These are phyloP conservation scores for Platanus orientalis DNA, from an alignment of 164 flowering plant species.

Conservation along the genomic window DNA sequence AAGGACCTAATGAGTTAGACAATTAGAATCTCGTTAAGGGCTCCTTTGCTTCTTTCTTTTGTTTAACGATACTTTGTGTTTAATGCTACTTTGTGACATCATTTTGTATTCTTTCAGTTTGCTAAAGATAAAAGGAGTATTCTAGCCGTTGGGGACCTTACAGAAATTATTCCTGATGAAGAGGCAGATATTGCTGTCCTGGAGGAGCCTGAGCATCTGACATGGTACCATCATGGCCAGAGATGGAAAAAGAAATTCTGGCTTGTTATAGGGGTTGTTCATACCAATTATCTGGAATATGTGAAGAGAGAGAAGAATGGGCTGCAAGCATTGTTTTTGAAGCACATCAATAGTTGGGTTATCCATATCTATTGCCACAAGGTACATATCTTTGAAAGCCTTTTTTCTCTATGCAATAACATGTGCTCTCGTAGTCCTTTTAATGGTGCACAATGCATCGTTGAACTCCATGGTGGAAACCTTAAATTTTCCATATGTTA, in stretches of 20 bases:
- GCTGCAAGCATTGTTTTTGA: slow-evolving; percentile 57
- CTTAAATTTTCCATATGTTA: too few relatives aligned
- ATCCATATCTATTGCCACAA: slow-evolving; percentile 85
- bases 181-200: slow-evolving; percentile 92
- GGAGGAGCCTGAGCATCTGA: slow-evolving; percentile 99
- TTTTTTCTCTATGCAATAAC: not conserved
- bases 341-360: slow-evolving; percentile 76
- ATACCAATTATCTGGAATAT: not conserved
- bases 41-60: too few relatives aligned
- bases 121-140: slow-evolving; percentile 79
- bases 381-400: slow-evolving; percentile 31
- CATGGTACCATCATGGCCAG: slow-evolving; percentile 98
- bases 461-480: not conserved
- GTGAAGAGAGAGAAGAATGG: slow-evolving; percentile 13
- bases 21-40: too few relatives aligned
- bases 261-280: not conserved
- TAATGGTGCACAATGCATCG: not conserved
- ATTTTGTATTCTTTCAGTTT: slow-evolving; percentile 45
- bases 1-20: too few relatives aligned
- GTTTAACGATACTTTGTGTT: too few relatives aligned
- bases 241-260: slow-evolving; percentile 50
- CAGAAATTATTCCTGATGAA: slow-evolving; percentile 72
- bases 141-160: slow-evolving; percentile 87
- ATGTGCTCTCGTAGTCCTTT: not conserved
- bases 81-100: not conserved